Conservation (phyloP, 176 grass and related monocot genomes). For the Oryza officinalis region DNA sequence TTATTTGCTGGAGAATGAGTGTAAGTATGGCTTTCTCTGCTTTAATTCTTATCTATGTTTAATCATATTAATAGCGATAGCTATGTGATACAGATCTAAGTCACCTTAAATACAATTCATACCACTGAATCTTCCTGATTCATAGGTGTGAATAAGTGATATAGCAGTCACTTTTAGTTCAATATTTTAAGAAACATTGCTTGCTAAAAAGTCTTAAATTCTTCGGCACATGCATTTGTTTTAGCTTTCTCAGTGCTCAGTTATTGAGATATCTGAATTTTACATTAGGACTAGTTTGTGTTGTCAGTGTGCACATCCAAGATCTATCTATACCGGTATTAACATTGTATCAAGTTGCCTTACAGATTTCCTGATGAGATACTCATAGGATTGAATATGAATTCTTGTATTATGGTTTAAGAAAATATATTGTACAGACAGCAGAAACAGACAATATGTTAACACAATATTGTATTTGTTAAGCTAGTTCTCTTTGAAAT, state of each 20-base stretch:
- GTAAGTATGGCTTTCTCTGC: slow-evolving; percentile 48
- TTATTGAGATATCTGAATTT: neutral
- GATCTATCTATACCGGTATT: neutral
- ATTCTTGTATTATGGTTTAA: slow-evolving; percentile 1
- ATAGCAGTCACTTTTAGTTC: neutral
- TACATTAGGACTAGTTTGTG: neutral
- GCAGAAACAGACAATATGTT: neutral
- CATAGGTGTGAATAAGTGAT: neutral
- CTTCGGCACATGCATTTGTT: neutral
- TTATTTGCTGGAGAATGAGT: slow-evolving; percentile 91
- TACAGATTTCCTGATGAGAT: neutral
- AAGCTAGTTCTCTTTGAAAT: neutral
- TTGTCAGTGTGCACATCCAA: neutral
- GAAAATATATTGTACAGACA: neutral
- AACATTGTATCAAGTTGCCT: neutral
- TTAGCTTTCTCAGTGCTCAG: neutral
- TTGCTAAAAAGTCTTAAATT: neutral
- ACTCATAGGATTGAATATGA: neutral
- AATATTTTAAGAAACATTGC: neutral
- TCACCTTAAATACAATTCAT: neutral
- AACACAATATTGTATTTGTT: neutral
- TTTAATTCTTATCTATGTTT: neutral
- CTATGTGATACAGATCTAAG: slow-evolving; percentile 10
- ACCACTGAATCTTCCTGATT: neutral
- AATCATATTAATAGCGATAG: neutral